Base-by-base conservation (phyloP, 768 basidiomycete genomes). In the Amanita brunnescens region DNA sequence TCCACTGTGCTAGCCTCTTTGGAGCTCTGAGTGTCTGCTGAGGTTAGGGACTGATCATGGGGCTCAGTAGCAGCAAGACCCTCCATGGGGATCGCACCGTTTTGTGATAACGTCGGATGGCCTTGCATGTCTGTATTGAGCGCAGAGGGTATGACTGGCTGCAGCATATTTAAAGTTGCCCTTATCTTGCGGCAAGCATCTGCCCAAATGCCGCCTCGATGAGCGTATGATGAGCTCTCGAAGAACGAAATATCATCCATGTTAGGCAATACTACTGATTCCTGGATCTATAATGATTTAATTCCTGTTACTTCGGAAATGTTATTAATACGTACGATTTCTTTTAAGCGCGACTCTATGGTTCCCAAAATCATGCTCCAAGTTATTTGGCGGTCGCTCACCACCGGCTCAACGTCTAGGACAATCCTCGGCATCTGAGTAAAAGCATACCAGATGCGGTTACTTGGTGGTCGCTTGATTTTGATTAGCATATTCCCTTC, bases 241-340 rank as follows among this genome's bases (percentile, higher is more conserved):
- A 95, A 98, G 76, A 93, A 97, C 10, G 93, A 76, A 53, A 98
- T 87, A 60, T 99, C 96, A 64, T 99, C 96, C 92, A 97, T 96
- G 67, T 96, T 91, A 5, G 96, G 96, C 64, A 94, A 70, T 16
- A 99, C 96, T 16, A 98, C 79, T 0, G 93, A 93, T 58, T 99
- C 95, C 58, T 81, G 78, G 52, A 98, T 89, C 94, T 98, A 59
- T 14, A 48, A 53, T 34, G 35, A 33, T 2, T 49, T 41, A 50
- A 53, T 49, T 43, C 52, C 24, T 51, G 18, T 43, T 43, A 42
- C 14, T 10, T 40, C 29, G 9, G 30, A 23, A 5, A 37, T 13
- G 43, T 18, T 5, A 38, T 16, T 6, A 40, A 38, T 33, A 63
- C 72, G 75, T 78, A 93, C 92, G 55, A 91, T 85, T 62, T 94